Evolutionary conservation across 2,329 filamentous ascomycete species (phyloP), one percentile per base, ranked within the genome.

Genomic region (Colletotrichum sp.): DNA sequence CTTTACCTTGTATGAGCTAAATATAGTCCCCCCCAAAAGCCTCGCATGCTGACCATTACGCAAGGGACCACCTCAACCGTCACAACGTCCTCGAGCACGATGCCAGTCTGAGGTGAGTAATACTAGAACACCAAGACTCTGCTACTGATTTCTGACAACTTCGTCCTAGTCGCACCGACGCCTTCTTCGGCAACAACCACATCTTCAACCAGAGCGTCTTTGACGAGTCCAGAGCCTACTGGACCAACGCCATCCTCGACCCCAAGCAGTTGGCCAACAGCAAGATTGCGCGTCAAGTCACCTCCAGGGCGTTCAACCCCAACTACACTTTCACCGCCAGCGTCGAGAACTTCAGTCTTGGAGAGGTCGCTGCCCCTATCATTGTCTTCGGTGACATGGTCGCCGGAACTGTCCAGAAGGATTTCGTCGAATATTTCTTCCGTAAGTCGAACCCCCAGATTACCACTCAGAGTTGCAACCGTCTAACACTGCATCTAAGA

Each of bases 131-230:
- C 3, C 2, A 10, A 28, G 24, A 38, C 32, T 15, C 7, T 9
- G 8, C 6, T 63, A n/a, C 13, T 8, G 26, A 18, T 28, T 1
- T 16, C 9, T 63, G 24, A 43, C 10, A 34, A 24, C 13, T 6
- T 63, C 26, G 28, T 28, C 8, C 3, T 28, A 88, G 86, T 55
- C 88, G 89, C 30, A 79, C 83, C 3, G 89, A 91, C 73, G 87
- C 85, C 10, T 87, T 82, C 83, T 86, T 89, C 69, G 90, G 89
- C 26, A 87, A 88, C 80, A 88, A 88, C 77, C 85, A 88, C 78
- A 72, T 86, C 71, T 91, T 92, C 83, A 90, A 91, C 81, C 82
- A 87, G 68, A 86, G 84, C 4, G 80, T 90, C 77, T 92, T 91
- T 80, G 85, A 87, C 67, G 80, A 85, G 71, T 86, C 85, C 1